Evolutionary conservation across 1,139 yeast species (phyloP).

Genomic region (Debaryomyces udenii): DNA sequence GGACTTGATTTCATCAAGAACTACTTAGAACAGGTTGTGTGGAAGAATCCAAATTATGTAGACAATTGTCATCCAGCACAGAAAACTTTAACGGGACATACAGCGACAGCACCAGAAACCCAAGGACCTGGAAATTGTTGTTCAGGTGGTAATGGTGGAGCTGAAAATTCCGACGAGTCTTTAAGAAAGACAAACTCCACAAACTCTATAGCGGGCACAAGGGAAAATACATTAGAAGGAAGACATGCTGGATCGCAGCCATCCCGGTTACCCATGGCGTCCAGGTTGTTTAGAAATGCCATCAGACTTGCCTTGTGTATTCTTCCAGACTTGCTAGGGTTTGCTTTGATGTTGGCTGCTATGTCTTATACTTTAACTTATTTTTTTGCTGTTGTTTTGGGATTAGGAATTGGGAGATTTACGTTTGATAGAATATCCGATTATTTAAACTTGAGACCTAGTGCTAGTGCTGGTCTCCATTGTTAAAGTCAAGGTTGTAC

Average conservation of each 20-base stretch:
- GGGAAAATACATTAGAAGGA: neutral
- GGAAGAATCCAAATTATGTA: constrained; percentile 44
- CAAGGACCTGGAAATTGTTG: constrained; percentile 13
- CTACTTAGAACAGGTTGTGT: constrained; percentile 68
- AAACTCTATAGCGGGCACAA: neutral
- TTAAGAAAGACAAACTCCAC: constrained; percentile 2
- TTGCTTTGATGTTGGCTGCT: constrained; percentile 75
- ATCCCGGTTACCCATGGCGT: constrained; percentile 17
- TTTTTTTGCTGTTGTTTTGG: constrained; percentile 72
- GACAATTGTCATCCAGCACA: constrained; percentile 14
- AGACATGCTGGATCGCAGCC: constrained; percentile 15
- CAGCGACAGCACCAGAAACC: constrained; percentile 13
- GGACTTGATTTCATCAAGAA: constrained; percentile 60
- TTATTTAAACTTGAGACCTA: constrained; percentile 18
- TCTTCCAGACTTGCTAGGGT: constrained; percentile 65
- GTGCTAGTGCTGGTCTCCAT: constrained; percentile 15
- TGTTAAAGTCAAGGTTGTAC: constrained; percentile 11
- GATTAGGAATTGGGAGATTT: constrained; percentile 69
- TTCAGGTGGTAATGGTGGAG: constrained; percentile 14
- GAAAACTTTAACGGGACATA: constrained; percentile 11
- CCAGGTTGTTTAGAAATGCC: constrained; percentile 50
- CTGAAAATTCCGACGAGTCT: constrained; percentile 14
- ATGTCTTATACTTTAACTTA: constrained; percentile 69
- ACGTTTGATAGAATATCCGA: constrained; percentile 59
- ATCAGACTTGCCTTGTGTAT: constrained; percentile 59